Evolutionary conservation across 495 filamentous ascomycete genomes (phyloP), one percentile per base, ranked within the genome.

Genomic region (Cercophora samala): DNA sequence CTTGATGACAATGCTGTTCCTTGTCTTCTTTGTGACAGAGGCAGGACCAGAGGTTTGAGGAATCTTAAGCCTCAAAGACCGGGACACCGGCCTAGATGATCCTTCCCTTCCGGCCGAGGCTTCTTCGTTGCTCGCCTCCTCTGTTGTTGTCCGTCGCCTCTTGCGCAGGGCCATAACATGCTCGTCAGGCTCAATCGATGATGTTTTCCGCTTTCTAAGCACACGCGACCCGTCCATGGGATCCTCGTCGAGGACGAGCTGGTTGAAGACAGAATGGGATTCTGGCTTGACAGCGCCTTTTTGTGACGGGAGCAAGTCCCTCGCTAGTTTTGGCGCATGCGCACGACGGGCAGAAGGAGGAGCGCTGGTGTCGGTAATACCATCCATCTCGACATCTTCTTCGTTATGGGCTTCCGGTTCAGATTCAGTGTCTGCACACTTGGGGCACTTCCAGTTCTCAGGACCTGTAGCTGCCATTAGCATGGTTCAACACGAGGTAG

Each of bases 211-310:
- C 77, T 97, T 98, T 62, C 94, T 86, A 62, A 97, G 79, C 58
- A 92, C 86, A 62, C 93, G 89, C 3, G 93, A 93, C 56, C 93
- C 93, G 76, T 96, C 92, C 80, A 93, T 84, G 15, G 90, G 85
- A 71, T 96, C 92, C 61, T 93, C 91, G 63, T 90, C 86, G 32
- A 93, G 84, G 42, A 92, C 89, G 22, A 92, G 80, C 80, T 89
- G 83, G 69, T 91, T 91, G 76, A 96, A 96, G 52, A 96, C 87
- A 0, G 93, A 93, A 74, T 96, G 91, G 8, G 91, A 91, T 26
- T 88, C 90, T n/a, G 90, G 87, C 68, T 91, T 89, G 65, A 88
- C 82, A 13, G 81, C 72, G 37, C 89, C 89, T 59, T 87, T 85
- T 58, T 90, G 87, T 29, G 90, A 81, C 52, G 92, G 92, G 23